These are phyloP conservation scores for Sugiyamaella japonica DNA, from an alignment of 1,139 yeast species.

Conservation along the genomic window DNA sequence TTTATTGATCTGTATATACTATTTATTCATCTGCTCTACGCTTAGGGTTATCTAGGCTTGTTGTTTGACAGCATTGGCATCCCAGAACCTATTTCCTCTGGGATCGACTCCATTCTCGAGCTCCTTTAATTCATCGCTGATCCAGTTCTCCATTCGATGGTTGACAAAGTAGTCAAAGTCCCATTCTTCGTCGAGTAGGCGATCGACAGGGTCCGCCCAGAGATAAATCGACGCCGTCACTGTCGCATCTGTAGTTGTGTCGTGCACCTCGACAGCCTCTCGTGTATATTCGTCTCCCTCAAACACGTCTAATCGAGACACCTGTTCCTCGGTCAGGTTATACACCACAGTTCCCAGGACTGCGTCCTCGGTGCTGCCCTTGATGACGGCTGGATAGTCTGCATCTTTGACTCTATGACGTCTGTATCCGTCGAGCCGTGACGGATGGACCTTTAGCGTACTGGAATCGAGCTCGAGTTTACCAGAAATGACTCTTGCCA, in stretches of 20 bases:
- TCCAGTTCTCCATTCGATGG: conserved; percentile 30
- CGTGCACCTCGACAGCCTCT: conserved; percentile 28
- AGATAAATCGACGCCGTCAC: conserved; percentile 31
- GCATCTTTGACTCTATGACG: conserved; percentile 32
- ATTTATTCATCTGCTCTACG: neutral
- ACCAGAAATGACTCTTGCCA: conserved; percentile 36
- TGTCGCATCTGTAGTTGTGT: conserved; percentile 20
- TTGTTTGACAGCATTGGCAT: conserved; percentile 18
- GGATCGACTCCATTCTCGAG: conserved; percentile 21
- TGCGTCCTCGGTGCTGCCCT: conserved; percentile 11
- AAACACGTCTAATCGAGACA: conserved; percentile 35
- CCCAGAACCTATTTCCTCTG: conserved; percentile 29
- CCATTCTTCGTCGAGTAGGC: conserved; percentile 30
- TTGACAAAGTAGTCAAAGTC: conserved; percentile 27
- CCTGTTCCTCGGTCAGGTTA: conserved; percentile 29
- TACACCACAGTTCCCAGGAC: conserved; percentile 37
- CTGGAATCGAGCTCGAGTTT: conserved; percentile 22
- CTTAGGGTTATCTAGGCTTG: too few relatives aligned
- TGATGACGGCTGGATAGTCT: conserved; percentile 38
- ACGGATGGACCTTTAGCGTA: conserved; percentile 28
- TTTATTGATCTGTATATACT: neutral
- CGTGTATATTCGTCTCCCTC: conserved; percentile 40
- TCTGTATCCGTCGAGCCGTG: conserved; percentile 29
- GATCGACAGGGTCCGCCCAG: conserved; percentile 28
- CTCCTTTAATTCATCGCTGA: conserved; percentile 29